Evolutionary conservation across 179 eudicot genomes (phyloP).

Genomic region (Gypsophila paniculata): DNA sequence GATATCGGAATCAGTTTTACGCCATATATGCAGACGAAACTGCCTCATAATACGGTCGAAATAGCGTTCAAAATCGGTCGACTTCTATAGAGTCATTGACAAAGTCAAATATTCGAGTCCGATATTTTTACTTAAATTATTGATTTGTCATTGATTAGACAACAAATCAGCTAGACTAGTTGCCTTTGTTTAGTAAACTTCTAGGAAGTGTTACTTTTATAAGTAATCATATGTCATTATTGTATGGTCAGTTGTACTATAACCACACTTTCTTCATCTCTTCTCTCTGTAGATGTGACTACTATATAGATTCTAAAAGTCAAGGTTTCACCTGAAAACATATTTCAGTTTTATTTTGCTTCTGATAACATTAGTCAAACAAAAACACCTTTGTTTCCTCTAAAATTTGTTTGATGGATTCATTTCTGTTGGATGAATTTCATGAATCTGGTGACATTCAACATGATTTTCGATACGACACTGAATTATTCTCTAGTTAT

Average conservation of each 20-base stretch:
- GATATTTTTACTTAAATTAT: slow-evolving; percentile 2
- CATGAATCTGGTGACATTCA: slow-evolving; percentile 1
- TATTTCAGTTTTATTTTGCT: neutral
- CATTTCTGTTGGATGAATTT: slow-evolving; percentile 13
- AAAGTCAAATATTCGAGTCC: slow-evolving; percentile 13
- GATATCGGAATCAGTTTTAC: neutral
- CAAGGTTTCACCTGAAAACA: slow-evolving; percentile 9
- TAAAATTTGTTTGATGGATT: neutral
- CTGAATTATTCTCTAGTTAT: slow-evolving; percentile 13
- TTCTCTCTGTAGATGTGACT: neutral
- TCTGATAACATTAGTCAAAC: neutral
- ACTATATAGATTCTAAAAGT: slow-evolving; percentile 2
- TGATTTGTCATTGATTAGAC: neutral
- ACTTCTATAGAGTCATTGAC: neutral
- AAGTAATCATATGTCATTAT: too few relatives aligned
- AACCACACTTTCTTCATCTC: neutral
- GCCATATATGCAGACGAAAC: too few relatives aligned
- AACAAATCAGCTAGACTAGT: neutral
- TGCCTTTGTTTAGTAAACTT: neutral
- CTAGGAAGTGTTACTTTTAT: slow-evolving; percentile 6
- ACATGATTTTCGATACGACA: slow-evolving; percentile 15
- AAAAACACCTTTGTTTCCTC: neutral
- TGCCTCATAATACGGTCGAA: neutral
- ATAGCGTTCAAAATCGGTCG: neutral
- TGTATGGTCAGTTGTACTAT: neutral